Conservation (phyloP, 805 yeast species). For the Starmerella gropengiesseri region DNA sequence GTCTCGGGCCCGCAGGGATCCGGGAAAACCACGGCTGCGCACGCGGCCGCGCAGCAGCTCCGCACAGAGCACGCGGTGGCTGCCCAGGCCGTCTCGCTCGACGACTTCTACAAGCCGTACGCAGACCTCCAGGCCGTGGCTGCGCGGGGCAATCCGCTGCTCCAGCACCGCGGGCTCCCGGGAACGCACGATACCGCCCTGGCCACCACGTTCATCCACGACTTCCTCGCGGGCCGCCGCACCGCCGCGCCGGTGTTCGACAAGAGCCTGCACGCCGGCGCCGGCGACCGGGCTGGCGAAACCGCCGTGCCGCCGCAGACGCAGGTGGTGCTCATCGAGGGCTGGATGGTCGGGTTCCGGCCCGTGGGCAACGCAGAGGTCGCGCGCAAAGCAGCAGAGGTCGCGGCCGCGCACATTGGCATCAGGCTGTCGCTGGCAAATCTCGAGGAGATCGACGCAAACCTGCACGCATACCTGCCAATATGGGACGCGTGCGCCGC, state of each 20-base stretch:
- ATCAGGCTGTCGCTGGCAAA: conserved; percentile 19
- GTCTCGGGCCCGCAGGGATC: conserved; percentile 33
- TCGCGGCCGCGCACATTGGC: conserved; percentile 24
- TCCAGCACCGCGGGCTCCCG: conserved; percentile 79
- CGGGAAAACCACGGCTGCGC: conserved; percentile 30
- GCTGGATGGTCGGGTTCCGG: conserved; percentile 83
- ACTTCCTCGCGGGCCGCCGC: conserved; percentile 25
- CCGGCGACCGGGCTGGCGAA: conserved; percentile 54
- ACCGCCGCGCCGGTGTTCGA: conserved; percentile 56
- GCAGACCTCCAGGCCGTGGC: conserved; percentile 45
- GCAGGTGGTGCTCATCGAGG: conserved; percentile 72
- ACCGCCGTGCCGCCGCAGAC: conserved; percentile 29
- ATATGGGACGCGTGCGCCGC: conserved; percentile 49
- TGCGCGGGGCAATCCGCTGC: conserved; percentile 38
- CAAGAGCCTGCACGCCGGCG: conserved; percentile 58
- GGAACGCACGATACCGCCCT: conserved; percentile 77
- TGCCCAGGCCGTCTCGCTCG: conserved; percentile 50
- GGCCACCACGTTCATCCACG: conserved; percentile 30
- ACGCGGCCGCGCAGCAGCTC: conserved; percentile 23
- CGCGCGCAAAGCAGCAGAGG: conserved; percentile 14
- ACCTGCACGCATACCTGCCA: conserved; percentile 41
- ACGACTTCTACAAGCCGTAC: conserved; percentile 72
- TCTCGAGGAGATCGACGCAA: conserved; percentile 39
- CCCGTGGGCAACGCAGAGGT: conserved; percentile 29
- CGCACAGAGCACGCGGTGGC: conserved; percentile 31